phyloP scores from a whole-genome alignment of 345 rosid species.

The Euclidium syriacum region DNA sequence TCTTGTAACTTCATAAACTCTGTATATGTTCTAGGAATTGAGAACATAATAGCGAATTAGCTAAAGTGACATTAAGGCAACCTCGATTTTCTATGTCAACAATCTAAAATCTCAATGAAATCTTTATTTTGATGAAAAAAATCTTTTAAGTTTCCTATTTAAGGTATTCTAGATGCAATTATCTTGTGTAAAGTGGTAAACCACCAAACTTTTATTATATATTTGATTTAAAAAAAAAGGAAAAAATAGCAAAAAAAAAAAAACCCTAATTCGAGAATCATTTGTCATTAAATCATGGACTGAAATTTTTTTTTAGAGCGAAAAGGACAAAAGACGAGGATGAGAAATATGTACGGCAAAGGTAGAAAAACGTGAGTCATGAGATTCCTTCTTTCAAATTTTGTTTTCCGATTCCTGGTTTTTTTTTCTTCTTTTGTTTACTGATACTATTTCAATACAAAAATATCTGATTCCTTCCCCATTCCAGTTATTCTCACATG shows the following conservation, averaged over 20 bases:
- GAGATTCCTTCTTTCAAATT: constrained; percentile 24
- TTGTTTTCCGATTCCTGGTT: neutral
- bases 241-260: neutral
- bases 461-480: neutral
- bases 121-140: no score
- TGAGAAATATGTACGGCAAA: constrained; percentile 29
- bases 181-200: no score
- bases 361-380: constrained; percentile 19
- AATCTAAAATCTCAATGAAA: no score
- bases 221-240: no score
- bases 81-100: no score
- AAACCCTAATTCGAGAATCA: neutral
- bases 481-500: constrained; percentile 7
- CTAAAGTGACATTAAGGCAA: no score
- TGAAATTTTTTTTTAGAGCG: neutral
- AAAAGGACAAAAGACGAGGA: constrained; percentile 20
- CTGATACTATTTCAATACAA: neutral
- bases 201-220: no score
- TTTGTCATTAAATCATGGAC: neutral
- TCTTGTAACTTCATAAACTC: no score
- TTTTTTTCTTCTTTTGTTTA: neutral
- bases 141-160: no score
- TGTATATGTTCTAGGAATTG: no score
- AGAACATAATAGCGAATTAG: no score
- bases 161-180: no score